Percentiles rank a stretch among this genome's conserved stretches.
These are phyloP conservation scores for Tetracladium marchalianum DNA, from an alignment of 495 filamentous ascomycete species.

Conservation along the genomic window DNA sequence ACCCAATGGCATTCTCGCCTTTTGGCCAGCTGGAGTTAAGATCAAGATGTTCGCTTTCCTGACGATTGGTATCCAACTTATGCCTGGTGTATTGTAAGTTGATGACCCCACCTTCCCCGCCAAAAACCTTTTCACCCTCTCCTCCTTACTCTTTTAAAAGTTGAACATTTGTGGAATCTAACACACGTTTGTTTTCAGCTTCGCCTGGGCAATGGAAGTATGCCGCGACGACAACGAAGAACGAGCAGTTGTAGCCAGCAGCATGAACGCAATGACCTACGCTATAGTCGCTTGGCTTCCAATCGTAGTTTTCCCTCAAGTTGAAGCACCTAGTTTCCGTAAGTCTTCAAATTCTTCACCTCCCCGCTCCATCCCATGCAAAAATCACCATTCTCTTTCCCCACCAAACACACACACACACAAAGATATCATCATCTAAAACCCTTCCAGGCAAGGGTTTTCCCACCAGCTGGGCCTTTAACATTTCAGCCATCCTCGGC, in stretches of 20 bases:
- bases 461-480: too few species aligned
- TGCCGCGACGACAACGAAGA: conserved; percentile 42
- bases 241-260: conserved; percentile 41
- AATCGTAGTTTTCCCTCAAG: conserved; percentile 39
- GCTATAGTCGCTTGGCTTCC: conserved; percentile 37
- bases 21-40: conserved; percentile 16
- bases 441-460: too few species aligned
- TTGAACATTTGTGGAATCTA: conserved; percentile 37
- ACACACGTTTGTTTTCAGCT: too few species aligned
- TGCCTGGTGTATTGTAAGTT: conserved; percentile 20
- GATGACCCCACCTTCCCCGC: too few species aligned
- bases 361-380: too few species aligned
- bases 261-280: conserved; percentile 42
- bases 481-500: too few species aligned
- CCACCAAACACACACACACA: too few species aligned
- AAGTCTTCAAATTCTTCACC: too few species aligned
- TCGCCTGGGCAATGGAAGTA: conserved; percentile 45
- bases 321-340: conserved; percentile 37
- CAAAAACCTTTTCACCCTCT: too few species aligned
- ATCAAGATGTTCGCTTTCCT: conserved; percentile 20
- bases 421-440: too few species aligned
- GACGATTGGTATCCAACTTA: conserved; percentile 19
- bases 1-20: conserved; percentile 23
- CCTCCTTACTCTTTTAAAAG: too few species aligned
- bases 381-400: too few species aligned